phyloP scores from a whole-genome alignment of 371 early-diverging fungal genomes.

The Mortierella sp. region DNA sequence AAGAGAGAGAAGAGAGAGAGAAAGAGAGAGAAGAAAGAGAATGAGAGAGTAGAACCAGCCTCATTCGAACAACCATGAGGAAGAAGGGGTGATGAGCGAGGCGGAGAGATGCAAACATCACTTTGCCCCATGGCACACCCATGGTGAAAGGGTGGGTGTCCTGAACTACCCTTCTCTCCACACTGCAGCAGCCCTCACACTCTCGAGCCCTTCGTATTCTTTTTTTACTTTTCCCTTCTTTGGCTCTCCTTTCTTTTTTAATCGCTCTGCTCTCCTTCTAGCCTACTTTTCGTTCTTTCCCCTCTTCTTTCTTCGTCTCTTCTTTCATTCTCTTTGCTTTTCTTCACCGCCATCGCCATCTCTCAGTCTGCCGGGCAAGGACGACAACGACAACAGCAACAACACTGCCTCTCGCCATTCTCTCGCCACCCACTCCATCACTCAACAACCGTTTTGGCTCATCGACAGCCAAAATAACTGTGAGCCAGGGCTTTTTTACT shows the following conservation, averaged over 20 bases:
- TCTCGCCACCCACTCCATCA: background rate
- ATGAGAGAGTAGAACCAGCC: background rate
- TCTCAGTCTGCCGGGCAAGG: background rate
- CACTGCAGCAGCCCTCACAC: background rate
- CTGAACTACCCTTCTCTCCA: background rate
- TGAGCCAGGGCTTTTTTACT: constrained; percentile 8
- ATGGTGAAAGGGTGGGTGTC: background rate
- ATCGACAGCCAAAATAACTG: background rate
- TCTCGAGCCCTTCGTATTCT: background rate
- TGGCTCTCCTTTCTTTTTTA: background rate
- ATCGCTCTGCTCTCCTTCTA: background rate
- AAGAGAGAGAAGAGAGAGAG: background rate
- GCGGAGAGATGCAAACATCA: background rate
- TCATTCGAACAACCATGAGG: background rate
- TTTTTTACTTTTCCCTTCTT: background rate
- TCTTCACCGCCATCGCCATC: background rate
- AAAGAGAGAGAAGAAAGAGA: background rate
- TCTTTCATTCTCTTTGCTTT: background rate
- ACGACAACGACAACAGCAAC: background rate
- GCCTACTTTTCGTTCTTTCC: background rate
- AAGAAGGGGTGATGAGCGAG: background rate
- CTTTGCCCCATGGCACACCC: background rate
- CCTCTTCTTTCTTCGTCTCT: background rate
- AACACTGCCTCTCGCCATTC: background rate
- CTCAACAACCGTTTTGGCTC: constrained; percentile 5